Percentiles rank a stretch among this genome's conserved stretches.
Evolutionary conservation across 208 protist genomes (phyloP).

Genomic region (Tetramitus jugosus): DNA sequence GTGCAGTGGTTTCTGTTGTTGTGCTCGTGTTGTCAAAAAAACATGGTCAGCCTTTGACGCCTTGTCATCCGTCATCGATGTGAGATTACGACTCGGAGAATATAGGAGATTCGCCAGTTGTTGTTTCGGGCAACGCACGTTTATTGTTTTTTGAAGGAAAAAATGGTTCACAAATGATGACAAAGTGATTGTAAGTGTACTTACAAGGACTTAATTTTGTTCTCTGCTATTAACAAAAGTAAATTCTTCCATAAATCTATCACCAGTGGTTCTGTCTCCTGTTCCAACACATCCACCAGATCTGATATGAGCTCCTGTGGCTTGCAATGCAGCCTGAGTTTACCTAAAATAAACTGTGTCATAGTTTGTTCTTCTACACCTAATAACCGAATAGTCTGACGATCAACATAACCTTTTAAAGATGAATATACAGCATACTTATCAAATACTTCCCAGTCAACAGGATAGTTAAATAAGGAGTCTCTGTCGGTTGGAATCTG

Average conservation of each 20-base stretch:
- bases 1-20: too few species aligned
- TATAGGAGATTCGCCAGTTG: too few species aligned
- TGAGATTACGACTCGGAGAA: too few species aligned
- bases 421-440: not conserved
- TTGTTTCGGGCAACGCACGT: too few species aligned
- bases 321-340: not conserved
- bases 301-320: not conserved
- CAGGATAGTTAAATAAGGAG: not conserved
- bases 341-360: not conserved
- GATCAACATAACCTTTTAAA: not conserved
- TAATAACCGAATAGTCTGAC: not conserved
- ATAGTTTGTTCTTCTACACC: not conserved
- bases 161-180: too few species aligned
- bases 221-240: not conserved
- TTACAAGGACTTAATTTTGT: not conserved
- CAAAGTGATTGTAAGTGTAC: too few species aligned
- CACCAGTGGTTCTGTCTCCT: not conserved
- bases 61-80: too few species aligned
- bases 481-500: not conserved
- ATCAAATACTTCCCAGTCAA: conserved; percentile 4
- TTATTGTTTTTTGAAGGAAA: too few species aligned
- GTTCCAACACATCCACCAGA: not conserved
- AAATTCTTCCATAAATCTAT: not conserved
- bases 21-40: too few species aligned
- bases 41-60: too few species aligned